Base-by-base conservation (phyloP, 306 rosid species). In the Quercus gilva region DNA sequence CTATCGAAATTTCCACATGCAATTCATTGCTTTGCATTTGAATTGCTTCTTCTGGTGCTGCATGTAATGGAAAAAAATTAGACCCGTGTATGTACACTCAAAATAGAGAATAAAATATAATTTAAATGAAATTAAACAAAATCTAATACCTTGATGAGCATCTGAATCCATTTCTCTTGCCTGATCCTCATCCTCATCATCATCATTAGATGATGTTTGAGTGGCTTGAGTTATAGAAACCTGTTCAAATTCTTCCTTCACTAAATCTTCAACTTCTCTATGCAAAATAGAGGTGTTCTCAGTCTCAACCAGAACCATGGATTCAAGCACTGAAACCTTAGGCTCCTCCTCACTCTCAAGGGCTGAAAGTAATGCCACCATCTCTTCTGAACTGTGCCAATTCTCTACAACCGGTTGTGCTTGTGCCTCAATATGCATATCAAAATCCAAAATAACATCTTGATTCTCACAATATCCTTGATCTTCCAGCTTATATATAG, bases 391-490 rank as follows among this genome's bases (percentile, higher is more conserved):
- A 84, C 89, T 77, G 73, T 82, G 89, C 98, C 97, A 95, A 75
- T 79, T 92, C 84, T 90, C 97, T 12, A 60, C 69, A 60, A 91
- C 83, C 5, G 88, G 89, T 49, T 87, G 79, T n/a, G 82, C 76
- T 79, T 81, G 87, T 21, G 88, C 79, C 85, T 78, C 80, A 56
- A 81, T 31, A 41, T 58, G 56, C 87, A 78, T 80, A 72, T 83
- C 95, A 80, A 92, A 92, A 71, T 95, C 99, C 84, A 92, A 83
- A 84, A 95, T 89, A 63, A 95, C 89, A 89, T 91, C 99, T 80
- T 83, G 84, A 58, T 56, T 71, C 15, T 71, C 76, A 29, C 75
- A 45, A 53, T 81, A 79, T 41, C 80, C 91, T 81, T 83, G 85
- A 64, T 83, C 86, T 57, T 35, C 86, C 53, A 63, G 85, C 81